These are phyloP conservation scores for Digitaria exilis DNA, from an alignment of 202 grass and related monocot species.

Conservation along the genomic window DNA sequence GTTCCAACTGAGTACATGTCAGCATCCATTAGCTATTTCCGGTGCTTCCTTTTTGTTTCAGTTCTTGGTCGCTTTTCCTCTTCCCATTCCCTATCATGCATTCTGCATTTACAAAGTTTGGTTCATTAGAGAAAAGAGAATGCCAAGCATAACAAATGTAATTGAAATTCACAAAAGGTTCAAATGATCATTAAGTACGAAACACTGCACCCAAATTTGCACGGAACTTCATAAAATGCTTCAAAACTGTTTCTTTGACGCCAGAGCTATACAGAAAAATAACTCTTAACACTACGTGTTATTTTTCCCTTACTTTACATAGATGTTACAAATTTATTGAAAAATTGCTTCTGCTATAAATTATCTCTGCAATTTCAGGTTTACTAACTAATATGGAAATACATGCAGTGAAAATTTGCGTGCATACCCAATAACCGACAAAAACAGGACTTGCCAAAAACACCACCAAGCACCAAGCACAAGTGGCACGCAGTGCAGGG, in stretches of 20 bases:
- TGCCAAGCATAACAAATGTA: neutral
- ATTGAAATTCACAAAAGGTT: neutral
- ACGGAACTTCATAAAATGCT: neutral
- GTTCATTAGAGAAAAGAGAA: constrained; percentile 15
- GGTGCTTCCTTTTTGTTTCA: constrained; percentile 92
- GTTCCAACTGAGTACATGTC: neutral
- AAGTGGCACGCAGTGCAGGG: too few relatives aligned
- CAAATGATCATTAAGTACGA: constrained; percentile 8
- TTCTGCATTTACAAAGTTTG: constrained; percentile 52
- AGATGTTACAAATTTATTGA: neutral
- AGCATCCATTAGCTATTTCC: constrained; percentile 56
- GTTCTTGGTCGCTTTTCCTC: constrained; percentile 86
- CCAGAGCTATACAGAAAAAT: neutral
- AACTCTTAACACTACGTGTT: neutral
- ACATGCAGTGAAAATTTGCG: neutral
- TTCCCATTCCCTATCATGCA: constrained; percentile 89
- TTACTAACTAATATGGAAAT: neutral
- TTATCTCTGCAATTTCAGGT: neutral
- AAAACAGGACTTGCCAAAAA: neutral
- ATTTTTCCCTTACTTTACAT: neutral
- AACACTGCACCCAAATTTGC: neutral
- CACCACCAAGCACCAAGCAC: neutral
- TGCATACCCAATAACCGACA: neutral
- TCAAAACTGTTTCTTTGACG: neutral
- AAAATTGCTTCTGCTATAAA: neutral